Conservation (phyloP, 2,329 filamentous ascomycete species). For the Hypoxylon sp. region DNA sequence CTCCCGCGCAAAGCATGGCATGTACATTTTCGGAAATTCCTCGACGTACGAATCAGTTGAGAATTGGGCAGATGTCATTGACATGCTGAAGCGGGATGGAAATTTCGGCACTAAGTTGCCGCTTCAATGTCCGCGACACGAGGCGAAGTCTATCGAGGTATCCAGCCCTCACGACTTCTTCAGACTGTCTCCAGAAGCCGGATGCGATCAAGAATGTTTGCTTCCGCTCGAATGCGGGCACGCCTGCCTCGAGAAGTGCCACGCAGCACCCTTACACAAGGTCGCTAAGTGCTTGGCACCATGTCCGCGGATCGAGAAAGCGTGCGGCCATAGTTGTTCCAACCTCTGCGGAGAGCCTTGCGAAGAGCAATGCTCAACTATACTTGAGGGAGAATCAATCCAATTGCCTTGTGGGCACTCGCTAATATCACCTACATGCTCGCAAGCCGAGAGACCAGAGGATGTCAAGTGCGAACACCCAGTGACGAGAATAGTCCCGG, state of each 20-base stretch:
- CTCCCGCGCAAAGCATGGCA: slow-evolving; percentile 71
- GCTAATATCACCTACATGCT: slow-evolving; percentile 46
- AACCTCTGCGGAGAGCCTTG: slow-evolving; percentile 54
- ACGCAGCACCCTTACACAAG: slow-evolving; percentile 56
- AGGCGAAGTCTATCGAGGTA: slow-evolving; percentile 58
- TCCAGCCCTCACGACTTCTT: slow-evolving; percentile 64
- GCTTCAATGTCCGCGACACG: slow-evolving; percentile 65
- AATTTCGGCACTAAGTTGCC: slow-evolving; percentile 60
- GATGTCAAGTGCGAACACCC: slow-evolving; percentile 56
- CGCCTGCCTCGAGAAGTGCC: slow-evolving; percentile 54
- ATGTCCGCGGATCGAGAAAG: slow-evolving; percentile 51
- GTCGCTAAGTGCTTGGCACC: slow-evolving; percentile 54
- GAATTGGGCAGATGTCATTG: slow-evolving; percentile 70
- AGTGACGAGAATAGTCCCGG: slow-evolving; percentile 58
- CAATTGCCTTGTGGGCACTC: slow-evolving; percentile 54
- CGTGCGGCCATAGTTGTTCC: slow-evolving; percentile 56
- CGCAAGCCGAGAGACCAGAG: slow-evolving; percentile 52
- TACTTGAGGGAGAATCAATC: slow-evolving; percentile 42
- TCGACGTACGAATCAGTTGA: slow-evolving; percentile 61
- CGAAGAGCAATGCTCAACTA: slow-evolving; percentile 47
- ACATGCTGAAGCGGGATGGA: slow-evolving; percentile 54
- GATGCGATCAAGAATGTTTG: slow-evolving; percentile 62
- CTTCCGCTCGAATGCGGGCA: slow-evolving; percentile 58
- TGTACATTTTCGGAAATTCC: slow-evolving; percentile 75
- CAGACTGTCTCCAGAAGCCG: slow-evolving; percentile 65